These are phyloP conservation scores for Scopulariopsis brevicaulis DNA, from an alignment of 2,329 filamentous ascomycete species.

Conservation along the genomic window DNA sequence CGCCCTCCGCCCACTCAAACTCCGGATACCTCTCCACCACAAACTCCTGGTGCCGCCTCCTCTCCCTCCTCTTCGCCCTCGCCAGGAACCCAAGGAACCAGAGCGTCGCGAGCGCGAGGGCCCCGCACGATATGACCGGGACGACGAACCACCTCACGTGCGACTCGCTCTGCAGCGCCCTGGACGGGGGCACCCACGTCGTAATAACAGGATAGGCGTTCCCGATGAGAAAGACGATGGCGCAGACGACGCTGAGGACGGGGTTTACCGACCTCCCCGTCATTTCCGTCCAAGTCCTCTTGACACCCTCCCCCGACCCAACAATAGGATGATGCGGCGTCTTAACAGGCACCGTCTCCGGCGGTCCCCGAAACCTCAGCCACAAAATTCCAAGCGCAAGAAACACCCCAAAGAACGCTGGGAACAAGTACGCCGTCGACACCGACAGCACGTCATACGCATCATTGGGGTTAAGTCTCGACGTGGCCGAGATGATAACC, in stretches of 20 bases:
- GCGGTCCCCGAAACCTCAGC: conserved; percentile 20
- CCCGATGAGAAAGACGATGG: conserved; percentile 17
- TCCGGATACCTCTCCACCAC: conserved; percentile 21
- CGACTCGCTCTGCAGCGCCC: conserved; percentile 3
- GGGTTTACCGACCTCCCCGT: conserved; percentile 18
- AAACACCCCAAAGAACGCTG: conserved; percentile 21
- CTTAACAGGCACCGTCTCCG: conserved; percentile 10
- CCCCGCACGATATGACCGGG: conserved; percentile 17
- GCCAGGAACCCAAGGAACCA: conserved; percentile 23
- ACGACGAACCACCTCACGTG: conserved; percentile 17
- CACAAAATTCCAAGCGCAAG: conserved; percentile 22
- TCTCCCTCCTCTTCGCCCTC: conserved; percentile 15
- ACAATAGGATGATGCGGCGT: conserved; percentile 4
- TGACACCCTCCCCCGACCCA: conserved; percentile 4
- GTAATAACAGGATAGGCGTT: conserved; percentile 20
- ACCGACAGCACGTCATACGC: conserved; percentile 20
- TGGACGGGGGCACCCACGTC: conserved; percentile 17
- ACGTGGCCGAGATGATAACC: conserved; percentile 22
- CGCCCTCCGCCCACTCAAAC: conserved; percentile 17
- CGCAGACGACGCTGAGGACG: conserved; percentile 17
- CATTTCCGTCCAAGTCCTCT: conserved; percentile 17
- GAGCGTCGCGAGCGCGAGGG: conserved; percentile 15
- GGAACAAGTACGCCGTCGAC: conserved; percentile 20
- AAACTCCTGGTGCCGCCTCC: conserved; percentile 18
- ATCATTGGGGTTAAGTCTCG: conserved; percentile 10